A percentile compares a stretch with the other conserved stretches of the same genome.
phyloP scores from a whole-genome alignment of 345 rosid genomes.

The Citrus cavaleriei region DNA sequence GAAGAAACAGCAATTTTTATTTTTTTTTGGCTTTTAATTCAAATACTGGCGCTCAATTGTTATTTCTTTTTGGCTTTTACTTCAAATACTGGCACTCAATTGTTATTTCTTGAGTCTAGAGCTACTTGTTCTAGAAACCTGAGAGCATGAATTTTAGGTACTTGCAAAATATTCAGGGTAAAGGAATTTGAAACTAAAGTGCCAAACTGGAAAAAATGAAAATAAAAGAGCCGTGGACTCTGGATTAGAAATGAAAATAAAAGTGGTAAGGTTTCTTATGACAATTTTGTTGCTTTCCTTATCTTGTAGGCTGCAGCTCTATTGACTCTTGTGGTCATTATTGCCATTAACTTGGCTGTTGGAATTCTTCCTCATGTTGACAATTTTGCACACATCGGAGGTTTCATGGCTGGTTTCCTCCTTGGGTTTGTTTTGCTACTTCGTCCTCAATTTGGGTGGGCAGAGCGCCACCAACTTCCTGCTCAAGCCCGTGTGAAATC shows the following conservation, averaged over 20 bases:
- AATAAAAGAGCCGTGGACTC: neutral
- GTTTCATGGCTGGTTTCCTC: slow-evolving; percentile 69
- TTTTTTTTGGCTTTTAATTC: neutral
- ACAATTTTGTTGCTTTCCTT: neutral
- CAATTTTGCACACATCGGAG: slow-evolving; percentile 93
- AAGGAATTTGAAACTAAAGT: neutral
- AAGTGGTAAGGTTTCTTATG: neutral
- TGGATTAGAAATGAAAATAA: neutral
- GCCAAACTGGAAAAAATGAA: neutral
- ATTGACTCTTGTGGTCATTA: slow-evolving; percentile 57
- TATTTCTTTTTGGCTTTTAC: neutral
- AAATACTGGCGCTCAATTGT: neutral
- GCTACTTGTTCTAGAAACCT: neutral
- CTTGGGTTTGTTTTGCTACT: slow-evolving; percentile 64
- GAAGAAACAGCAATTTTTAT: neutral
- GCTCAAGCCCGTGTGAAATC: slow-evolving; percentile 50
- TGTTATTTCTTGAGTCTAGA: neutral
- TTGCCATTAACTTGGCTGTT: slow-evolving; percentile 63
- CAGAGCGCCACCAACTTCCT: slow-evolving; percentile 38
- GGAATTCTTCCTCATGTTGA: slow-evolving; percentile 94
- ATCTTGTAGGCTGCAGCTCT: slow-evolving; percentile 61
- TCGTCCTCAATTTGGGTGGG: slow-evolving; percentile 85
- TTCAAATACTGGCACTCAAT: neutral
- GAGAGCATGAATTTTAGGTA: neutral
- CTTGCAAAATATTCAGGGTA: neutral